Base-by-base conservation (phyloP, 2,329 filamentous ascomycete genomes). In the Lanzia echinophila region DNA sequence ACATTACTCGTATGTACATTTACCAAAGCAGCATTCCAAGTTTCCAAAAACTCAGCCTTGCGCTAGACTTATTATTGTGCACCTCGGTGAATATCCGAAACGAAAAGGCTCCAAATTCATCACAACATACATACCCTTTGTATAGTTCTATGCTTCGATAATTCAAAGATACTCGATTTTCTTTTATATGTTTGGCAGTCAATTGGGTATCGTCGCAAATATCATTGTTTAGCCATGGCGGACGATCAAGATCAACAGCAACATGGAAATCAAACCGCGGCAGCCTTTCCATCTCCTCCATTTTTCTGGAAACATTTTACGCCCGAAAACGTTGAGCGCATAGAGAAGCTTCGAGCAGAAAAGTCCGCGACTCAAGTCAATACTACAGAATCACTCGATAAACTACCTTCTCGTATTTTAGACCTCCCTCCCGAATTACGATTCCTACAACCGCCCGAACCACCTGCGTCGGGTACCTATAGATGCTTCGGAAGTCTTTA, bases 271-370 rank as follows among this genome's bases (percentile, higher is more conserved):
- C 70, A 79, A 7, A 17, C 28, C 63, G 77, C 83, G 24, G 82
- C 86, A 22, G 82, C 85, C 39, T 96, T 90, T 68, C 92, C 94
- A 22, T 82, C 87, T 50, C 94, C 94, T 24, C 94, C 94, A 24
- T 84, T 86, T 1, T 95, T 96, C 73, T 97, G 88, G 84, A 85
- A 86, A 62, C 79, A 88, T 68, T 97, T 97, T 71, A 96, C 89
- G 0, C 70, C 82, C 3, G 82, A 86, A 28, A 95, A 92, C 66
- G 65, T 88, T 50, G 72, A 80, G 13, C 82, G 81, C 46, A 71
- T 87, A 22, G 71, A 76, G 53, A 66, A 76, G 38, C 67, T 79
- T 50, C 77, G 70, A 41, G 59, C 66, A 3, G 65, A 64, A 13
- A 65, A 67, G 45, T 57, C 56, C 3, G 34, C 41, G 8, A 36